phyloP scores from a whole-genome alignment of 2,329 filamentous ascomycete species.

The Phialophora chinensis region DNA sequence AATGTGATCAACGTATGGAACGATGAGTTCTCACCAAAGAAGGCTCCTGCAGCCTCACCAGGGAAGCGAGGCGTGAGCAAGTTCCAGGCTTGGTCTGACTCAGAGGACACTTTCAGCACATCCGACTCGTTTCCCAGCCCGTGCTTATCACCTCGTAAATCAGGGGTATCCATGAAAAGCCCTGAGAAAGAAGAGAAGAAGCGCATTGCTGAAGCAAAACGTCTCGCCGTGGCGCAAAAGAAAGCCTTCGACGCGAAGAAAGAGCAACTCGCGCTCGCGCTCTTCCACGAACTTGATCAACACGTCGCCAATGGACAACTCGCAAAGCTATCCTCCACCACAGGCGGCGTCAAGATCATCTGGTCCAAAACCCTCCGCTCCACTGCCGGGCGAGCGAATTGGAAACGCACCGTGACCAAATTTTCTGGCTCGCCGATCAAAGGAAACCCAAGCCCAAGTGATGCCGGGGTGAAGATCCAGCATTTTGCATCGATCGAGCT shows the following conservation, averaged over 20 bases:
- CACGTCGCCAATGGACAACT: conserved; percentile 59
- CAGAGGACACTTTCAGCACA: conserved; percentile 38
- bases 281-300: conserved; percentile 63
- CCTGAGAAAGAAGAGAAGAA: conserved; percentile 38
- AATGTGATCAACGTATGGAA: conserved; percentile 61
- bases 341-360: conserved; percentile 64
- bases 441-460: conserved; percentile 25
- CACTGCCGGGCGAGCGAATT: conserved; percentile 71
- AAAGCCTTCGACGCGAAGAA: conserved; percentile 63
- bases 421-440: conserved; percentile 38
- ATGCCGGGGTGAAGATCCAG: conserved; percentile 42
- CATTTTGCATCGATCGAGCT: conserved; percentile 83
- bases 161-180: conserved; percentile 37
- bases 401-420: conserved; percentile 66
- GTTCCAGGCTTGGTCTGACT: conserved; percentile 47
- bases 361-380: conserved; percentile 69
- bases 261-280: conserved; percentile 58
- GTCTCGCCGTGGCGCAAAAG: conserved; percentile 46
- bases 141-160: conserved; percentile 37
- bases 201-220: conserved; percentile 44
- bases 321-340: conserved; percentile 53
- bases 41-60: conserved; percentile 43
- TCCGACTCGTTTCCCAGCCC: conserved; percentile 40
- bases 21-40: conserved; percentile 60
- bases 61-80: conserved; percentile 32